These are phyloP conservation scores for Cercospora zeae-maydis DNA, from an alignment of 2,329 filamentous ascomycete species.

Conservation along the genomic window DNA sequence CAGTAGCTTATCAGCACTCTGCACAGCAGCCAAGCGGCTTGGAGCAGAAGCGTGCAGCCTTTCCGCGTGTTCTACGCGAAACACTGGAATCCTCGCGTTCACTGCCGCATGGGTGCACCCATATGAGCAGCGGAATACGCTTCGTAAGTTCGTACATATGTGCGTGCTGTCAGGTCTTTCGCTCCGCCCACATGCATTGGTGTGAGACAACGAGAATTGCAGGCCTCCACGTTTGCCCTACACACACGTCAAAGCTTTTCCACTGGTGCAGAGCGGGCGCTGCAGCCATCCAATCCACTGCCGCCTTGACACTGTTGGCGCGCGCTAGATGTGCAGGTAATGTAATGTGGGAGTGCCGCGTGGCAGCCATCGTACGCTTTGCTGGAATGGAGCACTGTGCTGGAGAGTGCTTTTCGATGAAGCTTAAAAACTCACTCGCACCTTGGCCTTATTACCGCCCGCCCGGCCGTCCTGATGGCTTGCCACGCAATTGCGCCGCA, in stretches of 20 bases:
- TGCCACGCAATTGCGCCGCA: not conserved
- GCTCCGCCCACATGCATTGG: not conserved
- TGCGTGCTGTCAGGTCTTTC: not conserved
- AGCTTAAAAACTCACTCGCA: conserved; percentile 7
- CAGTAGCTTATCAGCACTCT: not conserved
- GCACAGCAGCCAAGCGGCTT: not conserved
- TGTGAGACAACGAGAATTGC: not conserved
- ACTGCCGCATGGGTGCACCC: conserved; percentile 4
- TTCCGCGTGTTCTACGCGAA: not conserved
- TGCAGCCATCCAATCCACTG: conserved; percentile 10
- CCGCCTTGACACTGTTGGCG: conserved; percentile 1
- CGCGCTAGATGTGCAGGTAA: conserved; percentile 18
- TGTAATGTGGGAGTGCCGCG: conserved; percentile 12
- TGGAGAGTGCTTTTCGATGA: conserved; percentile 11
- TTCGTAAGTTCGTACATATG: not conserved
- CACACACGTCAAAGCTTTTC: not conserved
- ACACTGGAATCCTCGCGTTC: not conserved
- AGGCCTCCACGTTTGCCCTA: conserved; percentile 4
- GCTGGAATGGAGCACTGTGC: conserved; percentile 9
- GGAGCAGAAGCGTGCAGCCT: not conserved
- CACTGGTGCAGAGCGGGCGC: not conserved
- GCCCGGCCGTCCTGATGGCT: not conserved
- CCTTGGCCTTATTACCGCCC: not conserved
- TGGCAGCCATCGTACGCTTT: conserved; percentile 15
- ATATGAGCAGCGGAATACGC: not conserved